Conservation (phyloP, 2,329 filamentous ascomycete genomes). For the Trichoderma gracile region DNA sequence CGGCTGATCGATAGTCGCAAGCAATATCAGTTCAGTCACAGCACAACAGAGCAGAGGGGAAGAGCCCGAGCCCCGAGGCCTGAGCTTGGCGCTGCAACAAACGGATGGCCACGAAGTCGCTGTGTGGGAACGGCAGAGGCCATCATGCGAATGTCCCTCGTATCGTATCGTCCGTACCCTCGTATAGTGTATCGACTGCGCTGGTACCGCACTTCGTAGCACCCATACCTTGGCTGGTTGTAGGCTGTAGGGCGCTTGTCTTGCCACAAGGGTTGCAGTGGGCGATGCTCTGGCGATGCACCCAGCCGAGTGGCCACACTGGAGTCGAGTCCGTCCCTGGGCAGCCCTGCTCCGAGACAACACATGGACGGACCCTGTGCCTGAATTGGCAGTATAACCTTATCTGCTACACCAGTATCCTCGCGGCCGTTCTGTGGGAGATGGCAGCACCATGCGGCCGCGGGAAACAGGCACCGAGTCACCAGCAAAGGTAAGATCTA, state of each 20-base stretch:
- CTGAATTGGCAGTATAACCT: background rate
- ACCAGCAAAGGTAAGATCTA: slow-evolving; percentile 15
- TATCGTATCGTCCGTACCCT: too few species aligned
- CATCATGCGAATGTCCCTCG: background rate
- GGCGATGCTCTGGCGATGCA: background rate
- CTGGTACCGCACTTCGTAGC: too few species aligned
- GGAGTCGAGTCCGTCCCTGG: background rate
- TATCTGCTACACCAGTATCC: background rate
- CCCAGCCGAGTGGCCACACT: background rate
- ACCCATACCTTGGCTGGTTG: background rate
- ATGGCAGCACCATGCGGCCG: slow-evolving; percentile 1
- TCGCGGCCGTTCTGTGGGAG: slow-evolving; percentile 1
- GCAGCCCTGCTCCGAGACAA: background rate
- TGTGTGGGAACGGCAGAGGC: background rate
- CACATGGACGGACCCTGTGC: background rate
- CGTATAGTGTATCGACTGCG: too few species aligned
- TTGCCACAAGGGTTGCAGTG: slow-evolving; percentile 11
- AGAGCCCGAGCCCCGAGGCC: too few species aligned
- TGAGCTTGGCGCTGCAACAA: slow-evolving; percentile 1
- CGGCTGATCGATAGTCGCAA: slow-evolving; percentile 20
- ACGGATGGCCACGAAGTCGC: background rate
- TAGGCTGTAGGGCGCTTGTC: background rate
- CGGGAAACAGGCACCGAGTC: background rate
- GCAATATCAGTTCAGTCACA: background rate
- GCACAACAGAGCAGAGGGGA: background rate